Evolutionary conservation across 2,329 filamentous ascomycete species (phyloP).

Genomic region (Nemania bipapillata): DNA sequence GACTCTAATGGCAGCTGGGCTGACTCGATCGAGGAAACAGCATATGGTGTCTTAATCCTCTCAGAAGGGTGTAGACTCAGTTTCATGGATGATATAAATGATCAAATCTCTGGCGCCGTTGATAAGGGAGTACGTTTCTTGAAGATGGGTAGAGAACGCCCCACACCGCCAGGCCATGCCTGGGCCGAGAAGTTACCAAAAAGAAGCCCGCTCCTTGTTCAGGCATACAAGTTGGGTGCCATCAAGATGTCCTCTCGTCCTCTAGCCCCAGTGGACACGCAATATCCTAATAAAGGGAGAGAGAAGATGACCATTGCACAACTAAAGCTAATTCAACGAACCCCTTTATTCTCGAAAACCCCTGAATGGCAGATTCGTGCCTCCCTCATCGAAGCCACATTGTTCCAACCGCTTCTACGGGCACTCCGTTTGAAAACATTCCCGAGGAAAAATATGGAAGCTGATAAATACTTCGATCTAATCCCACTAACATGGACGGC

Average conservation of each 20-base stretch:
- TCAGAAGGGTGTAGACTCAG: conserved; percentile 36
- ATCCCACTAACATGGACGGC: conserved; percentile 43
- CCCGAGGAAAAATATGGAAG: conserved; percentile 40
- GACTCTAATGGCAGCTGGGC: conserved; percentile 39
- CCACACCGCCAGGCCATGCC: conserved; percentile 37
- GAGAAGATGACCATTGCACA: conserved; percentile 17
- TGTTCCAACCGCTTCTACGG: conserved; percentile 36
- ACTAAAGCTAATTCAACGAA: conserved; percentile 37
- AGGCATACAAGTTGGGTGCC: conserved; percentile 41
- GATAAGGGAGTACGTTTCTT: conserved; percentile 32
- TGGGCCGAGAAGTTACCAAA: conserved; percentile 47
- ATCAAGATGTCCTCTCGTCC: conserved; percentile 28
- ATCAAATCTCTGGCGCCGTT: conserved; percentile 36
- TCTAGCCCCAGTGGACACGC: conserved; percentile 16
- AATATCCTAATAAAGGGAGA: conserved; percentile 35
- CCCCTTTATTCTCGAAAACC: conserved; percentile 33
- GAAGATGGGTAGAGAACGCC: conserved; percentile 29
- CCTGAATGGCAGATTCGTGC: conserved; percentile 40
- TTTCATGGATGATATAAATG: conserved; percentile 38
- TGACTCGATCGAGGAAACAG: conserved; percentile 39
- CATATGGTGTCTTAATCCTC: conserved; percentile 39
- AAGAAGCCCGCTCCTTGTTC: conserved; percentile 36
- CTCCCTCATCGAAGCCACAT: conserved; percentile 38
- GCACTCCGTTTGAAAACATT: conserved; percentile 38
- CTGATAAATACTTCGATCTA: conserved; percentile 44